phyloP scores from a whole-genome alignment of 192 early-diverging fungal genomes.

The Rhizoclosmatium globosum region DNA sequence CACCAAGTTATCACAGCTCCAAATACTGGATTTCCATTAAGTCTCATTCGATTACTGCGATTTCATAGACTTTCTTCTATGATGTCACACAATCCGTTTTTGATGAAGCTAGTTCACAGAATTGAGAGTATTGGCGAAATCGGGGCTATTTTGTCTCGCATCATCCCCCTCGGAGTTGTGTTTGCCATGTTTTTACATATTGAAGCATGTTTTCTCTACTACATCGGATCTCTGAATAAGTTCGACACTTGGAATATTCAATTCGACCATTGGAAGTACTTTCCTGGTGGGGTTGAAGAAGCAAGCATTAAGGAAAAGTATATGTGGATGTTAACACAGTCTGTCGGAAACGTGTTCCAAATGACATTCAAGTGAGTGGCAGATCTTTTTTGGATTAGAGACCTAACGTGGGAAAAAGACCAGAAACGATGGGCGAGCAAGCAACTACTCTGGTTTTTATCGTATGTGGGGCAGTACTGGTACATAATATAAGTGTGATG shows the following conservation, averaged over 20 bases:
- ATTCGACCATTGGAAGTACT: constrained; percentile 31
- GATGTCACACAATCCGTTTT: constrained; percentile 35
- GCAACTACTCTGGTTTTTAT: constrained; percentile 36
- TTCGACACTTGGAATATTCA: background rate
- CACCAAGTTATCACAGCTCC: constrained; percentile 29
- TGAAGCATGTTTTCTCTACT: constrained; percentile 30
- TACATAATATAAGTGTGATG: background rate
- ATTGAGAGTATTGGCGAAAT: constrained; percentile 14
- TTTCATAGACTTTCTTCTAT: constrained; percentile 22
- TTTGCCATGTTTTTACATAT: constrained; percentile 35
- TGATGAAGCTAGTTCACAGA: background rate
- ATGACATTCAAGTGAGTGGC: constrained; percentile 40
- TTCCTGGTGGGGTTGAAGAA: constrained; percentile 4
- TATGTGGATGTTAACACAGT: constrained; percentile 28
- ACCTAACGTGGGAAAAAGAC: constrained; percentile 25
- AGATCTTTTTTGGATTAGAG: background rate
- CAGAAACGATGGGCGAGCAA: constrained; percentile 36
- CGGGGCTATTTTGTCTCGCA: constrained; percentile 20
- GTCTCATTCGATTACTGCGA: constrained; percentile 41
- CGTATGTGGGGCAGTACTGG: constrained; percentile 43
- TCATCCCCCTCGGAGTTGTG: constrained; percentile 4
- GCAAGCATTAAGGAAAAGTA: constrained; percentile 42
- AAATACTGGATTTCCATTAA: constrained; percentile 18
- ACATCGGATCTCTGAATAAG: constrained; percentile 10
- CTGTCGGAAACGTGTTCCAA: constrained; percentile 37